These are phyloP conservation scores for Cutaneotrichosporon cavernicola DNA, from an alignment of 1,284 basidiomycete genomes.

Conservation along the genomic window DNA sequence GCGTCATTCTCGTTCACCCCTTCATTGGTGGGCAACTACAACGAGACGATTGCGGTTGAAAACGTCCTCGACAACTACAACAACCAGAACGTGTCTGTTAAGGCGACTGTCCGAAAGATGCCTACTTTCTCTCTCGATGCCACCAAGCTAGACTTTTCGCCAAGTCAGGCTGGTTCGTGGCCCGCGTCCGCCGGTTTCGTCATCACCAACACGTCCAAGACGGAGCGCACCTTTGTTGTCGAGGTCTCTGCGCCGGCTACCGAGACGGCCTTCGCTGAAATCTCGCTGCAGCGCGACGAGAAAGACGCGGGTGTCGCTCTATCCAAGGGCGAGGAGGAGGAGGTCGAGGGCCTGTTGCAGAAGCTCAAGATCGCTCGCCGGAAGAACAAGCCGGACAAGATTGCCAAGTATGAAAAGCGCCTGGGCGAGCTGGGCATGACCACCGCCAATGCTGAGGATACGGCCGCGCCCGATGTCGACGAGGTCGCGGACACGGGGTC, in stretches of 20 bases:
- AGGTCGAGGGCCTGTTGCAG: slow-evolving; percentile 56
- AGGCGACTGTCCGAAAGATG: slow-evolving; percentile 55
- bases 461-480: slow-evolving; percentile 8
- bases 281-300: slow-evolving; percentile 42
- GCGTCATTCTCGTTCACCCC: slow-evolving; percentile 54
- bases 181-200: slow-evolving; percentile 43
- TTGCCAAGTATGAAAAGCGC: slow-evolving; percentile 56
- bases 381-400: slow-evolving; percentile 57
- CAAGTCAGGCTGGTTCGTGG: slow-evolving; percentile 30
- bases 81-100: slow-evolving; percentile 56
- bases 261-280: slow-evolving; percentile 20
- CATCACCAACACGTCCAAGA: slow-evolving; percentile 54
- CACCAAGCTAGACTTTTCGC: slow-evolving; percentile 26
- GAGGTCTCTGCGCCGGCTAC: slow-evolving; percentile 27
- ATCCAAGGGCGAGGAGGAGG: slow-evolving; percentile 57
- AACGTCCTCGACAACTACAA: slow-evolving; percentile 56
- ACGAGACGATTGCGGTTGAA: slow-evolving; percentile 56
- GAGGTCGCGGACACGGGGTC: background rate
- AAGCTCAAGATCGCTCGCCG: slow-evolving; percentile 58
- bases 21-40: slow-evolving; percentile 54
- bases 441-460: slow-evolving; percentile 23
- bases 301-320: slow-evolving; percentile 48
- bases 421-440: slow-evolving; percentile 54
- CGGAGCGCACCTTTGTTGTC: slow-evolving; percentile 54
- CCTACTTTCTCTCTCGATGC: slow-evolving; percentile 56